Percentiles rank a stretch among this genome's conserved stretches.
phyloP scores from a whole-genome alignment of 2,329 filamentous ascomycete genomes.

The Exutisphaerella laricina region DNA sequence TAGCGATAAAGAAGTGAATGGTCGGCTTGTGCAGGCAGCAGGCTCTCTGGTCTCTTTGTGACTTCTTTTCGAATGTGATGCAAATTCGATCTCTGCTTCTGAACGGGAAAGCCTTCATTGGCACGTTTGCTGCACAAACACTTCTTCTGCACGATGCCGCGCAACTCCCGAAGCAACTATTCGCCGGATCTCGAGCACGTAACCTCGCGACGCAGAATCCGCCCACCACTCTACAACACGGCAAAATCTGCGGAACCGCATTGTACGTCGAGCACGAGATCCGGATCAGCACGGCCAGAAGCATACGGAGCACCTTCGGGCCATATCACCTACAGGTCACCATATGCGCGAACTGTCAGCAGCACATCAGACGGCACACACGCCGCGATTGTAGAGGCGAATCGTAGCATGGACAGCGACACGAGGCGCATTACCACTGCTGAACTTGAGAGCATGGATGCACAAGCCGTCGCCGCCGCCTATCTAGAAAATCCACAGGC shows the following conservation, averaged over 20 bases:
- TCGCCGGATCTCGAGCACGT: not conserved
- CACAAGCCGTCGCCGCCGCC: not conserved
- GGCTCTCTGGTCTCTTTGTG: too few species aligned
- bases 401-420: not conserved
- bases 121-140: not conserved
- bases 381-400: not conserved
- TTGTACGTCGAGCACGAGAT: not conserved
- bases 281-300: too few species aligned
- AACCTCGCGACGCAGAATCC: not conserved
- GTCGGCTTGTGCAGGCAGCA: too few species aligned
- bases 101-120: not conserved
- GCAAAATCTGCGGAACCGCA: not conserved
- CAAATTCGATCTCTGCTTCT: not conserved
- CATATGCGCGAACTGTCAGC: not conserved
- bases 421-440: not conserved
- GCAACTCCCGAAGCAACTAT: not conserved
- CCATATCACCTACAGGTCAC: not conserved
- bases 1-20: too few species aligned
- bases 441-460: not conserved
- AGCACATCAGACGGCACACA: not conserved
- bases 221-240: not conserved
- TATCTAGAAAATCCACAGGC: slow-evolving; percentile 4
- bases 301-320: not conserved
- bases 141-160: not conserved
- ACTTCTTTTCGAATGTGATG: not conserved